phyloP scores from a whole-genome alignment of 2,329 filamentous ascomycete genomes.

The Ophiosphaerella herpotricha region DNA sequence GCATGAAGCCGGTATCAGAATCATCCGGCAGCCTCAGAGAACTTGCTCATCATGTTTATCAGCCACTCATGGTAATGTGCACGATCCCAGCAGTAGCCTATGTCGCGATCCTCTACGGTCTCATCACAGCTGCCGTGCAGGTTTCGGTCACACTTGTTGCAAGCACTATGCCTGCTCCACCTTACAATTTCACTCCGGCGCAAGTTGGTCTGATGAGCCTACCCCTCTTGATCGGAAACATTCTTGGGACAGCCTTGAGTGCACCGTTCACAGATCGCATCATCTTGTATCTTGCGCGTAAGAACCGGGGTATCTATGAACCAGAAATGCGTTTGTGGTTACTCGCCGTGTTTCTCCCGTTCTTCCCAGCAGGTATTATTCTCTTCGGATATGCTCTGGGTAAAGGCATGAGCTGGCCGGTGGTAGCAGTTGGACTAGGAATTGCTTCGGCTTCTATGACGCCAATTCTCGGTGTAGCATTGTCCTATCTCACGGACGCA shows the following conservation, averaged over 20 bases:
- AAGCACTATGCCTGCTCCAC: not conserved
- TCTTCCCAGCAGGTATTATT: slow-evolving; percentile 11
- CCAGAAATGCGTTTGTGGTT: slow-evolving; percentile 55
- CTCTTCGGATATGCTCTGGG: slow-evolving; percentile 12
- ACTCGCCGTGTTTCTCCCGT: slow-evolving; percentile 8
- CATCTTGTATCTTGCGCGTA: slow-evolving; percentile 48
- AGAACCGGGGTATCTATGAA: slow-evolving; percentile 56
- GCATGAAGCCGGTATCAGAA: slow-evolving; percentile 21
- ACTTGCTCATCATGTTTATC: slow-evolving; percentile 41
- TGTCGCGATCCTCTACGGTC: slow-evolving; percentile 40
- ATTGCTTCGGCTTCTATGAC: slow-evolving; percentile 14
- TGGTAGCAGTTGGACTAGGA: slow-evolving; percentile 13
- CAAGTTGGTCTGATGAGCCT: slow-evolving; percentile 49
- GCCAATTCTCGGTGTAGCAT: slow-evolving; percentile 17
- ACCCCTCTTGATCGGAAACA: slow-evolving; percentile 43
- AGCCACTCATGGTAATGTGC: slow-evolving; percentile 45
- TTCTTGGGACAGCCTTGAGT: slow-evolving; percentile 38
- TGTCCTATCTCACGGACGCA: slow-evolving; percentile 49
- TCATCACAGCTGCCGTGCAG: not conserved
- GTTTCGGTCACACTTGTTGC: not conserved
- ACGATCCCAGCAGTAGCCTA: slow-evolving; percentile 48
- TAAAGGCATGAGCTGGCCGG: slow-evolving; percentile 8
- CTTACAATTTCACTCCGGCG: slow-evolving; percentile 46
- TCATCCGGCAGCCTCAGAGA: slow-evolving; percentile 11
- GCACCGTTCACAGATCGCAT: slow-evolving; percentile 39